A percentile compares a stretch with the other conserved stretches of the same genome.
These are phyloP conservation scores for Cyberlindnera japonica DNA, from an alignment of 805 yeast genomes.

Conservation along the genomic window DNA sequence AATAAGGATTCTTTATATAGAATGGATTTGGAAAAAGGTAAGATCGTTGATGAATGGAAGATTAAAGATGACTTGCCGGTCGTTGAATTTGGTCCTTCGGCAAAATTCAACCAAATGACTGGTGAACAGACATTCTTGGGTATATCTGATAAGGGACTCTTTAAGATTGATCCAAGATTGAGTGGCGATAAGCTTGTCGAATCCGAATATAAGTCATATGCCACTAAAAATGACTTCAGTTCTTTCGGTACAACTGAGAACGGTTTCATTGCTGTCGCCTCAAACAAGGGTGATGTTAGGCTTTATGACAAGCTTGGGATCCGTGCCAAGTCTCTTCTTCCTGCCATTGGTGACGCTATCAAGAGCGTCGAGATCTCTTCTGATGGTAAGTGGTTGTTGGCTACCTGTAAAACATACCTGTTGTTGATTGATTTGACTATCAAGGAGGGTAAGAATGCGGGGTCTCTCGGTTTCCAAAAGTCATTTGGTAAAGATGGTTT, in stretches of 20 bases:
- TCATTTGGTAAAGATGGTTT: slow-evolving; percentile 61
- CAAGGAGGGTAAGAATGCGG: slow-evolving; percentile 56
- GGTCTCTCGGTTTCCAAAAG: slow-evolving; percentile 58
- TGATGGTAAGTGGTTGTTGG: slow-evolving; percentile 79
- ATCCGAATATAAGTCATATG: slow-evolving; percentile 50
- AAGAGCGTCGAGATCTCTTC: slow-evolving; percentile 66
- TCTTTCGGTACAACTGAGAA: slow-evolving; percentile 56
- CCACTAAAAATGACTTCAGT: slow-evolving; percentile 33
- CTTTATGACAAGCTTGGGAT: slow-evolving; percentile 70
- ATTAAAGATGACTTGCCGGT: slow-evolving; percentile 46
- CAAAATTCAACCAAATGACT: slow-evolving; percentile 70
- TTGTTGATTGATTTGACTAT: slow-evolving; percentile 65
- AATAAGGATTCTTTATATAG: slow-evolving; percentile 50
- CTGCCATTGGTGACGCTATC: slow-evolving; percentile 78
- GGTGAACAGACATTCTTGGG: slow-evolving; percentile 75
- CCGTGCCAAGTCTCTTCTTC: slow-evolving; percentile 73
- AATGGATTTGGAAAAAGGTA: slow-evolving; percentile 78
- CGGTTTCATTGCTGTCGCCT: slow-evolving; percentile 76
- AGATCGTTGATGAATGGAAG: slow-evolving; percentile 84
- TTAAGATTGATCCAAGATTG: slow-evolving; percentile 78
- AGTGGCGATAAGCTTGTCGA: slow-evolving; percentile 55
- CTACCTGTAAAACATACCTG: slow-evolving; percentile 72
- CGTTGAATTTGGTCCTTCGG: slow-evolving; percentile 62
- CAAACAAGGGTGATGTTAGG: slow-evolving; percentile 70
- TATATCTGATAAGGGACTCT: slow-evolving; percentile 58